These are phyloP conservation scores for Phyllosticta paracitricarpa DNA, from an alignment of 2,329 filamentous ascomycete species.

Conservation along the genomic window DNA sequence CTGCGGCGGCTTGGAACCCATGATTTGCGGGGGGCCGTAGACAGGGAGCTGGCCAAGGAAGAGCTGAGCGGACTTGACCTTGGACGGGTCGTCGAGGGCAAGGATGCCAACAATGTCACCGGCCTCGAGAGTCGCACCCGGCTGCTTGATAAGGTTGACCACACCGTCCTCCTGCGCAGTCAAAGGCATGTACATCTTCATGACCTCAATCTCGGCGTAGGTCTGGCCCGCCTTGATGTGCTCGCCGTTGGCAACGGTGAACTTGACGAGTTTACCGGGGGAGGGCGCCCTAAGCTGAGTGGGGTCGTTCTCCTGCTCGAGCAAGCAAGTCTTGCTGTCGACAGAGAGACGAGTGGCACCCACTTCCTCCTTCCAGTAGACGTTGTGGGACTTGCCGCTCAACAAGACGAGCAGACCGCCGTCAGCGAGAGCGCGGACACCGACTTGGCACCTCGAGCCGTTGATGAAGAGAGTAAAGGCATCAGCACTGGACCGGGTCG, in stretches of 20 bases:
- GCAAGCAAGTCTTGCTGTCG: constrained; percentile 93
- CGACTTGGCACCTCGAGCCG: constrained; percentile 89
- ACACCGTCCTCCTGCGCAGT: constrained; percentile 90
- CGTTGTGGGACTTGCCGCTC: constrained; percentile 87
- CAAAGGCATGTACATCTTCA: constrained; percentile 99
- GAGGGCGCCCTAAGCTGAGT: constrained; percentile 92
- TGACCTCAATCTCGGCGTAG: constrained; percentile 96
- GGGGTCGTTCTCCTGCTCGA: constrained; percentile 98
- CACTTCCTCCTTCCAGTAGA: constrained; percentile 99
- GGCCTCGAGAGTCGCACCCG: constrained; percentile 91
- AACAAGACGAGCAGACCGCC: constrained; percentile 88
- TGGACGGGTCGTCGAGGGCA: constrained; percentile 85
- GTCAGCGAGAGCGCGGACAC: constrained; percentile 84
- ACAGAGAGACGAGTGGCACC: constrained; percentile 92
- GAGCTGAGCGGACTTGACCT: constrained; percentile 91
- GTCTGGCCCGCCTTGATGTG: constrained; percentile 87
- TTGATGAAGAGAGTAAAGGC: constrained; percentile 99
- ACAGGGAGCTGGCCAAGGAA: constrained; percentile 86
- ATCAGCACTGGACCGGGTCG: constrained; percentile 80
- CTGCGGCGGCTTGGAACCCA: constrained; percentile 87
- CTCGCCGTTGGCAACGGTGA: constrained; percentile 87
- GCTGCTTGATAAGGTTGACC: constrained; percentile 98
- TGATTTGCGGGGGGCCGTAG: constrained; percentile 73
- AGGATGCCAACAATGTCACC: constrained; percentile 98
- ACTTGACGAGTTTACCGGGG: constrained; percentile 97